Evolutionary conservation across 306 rosid genomes (phyloP).

Genomic region (Delonix regia): DNA sequence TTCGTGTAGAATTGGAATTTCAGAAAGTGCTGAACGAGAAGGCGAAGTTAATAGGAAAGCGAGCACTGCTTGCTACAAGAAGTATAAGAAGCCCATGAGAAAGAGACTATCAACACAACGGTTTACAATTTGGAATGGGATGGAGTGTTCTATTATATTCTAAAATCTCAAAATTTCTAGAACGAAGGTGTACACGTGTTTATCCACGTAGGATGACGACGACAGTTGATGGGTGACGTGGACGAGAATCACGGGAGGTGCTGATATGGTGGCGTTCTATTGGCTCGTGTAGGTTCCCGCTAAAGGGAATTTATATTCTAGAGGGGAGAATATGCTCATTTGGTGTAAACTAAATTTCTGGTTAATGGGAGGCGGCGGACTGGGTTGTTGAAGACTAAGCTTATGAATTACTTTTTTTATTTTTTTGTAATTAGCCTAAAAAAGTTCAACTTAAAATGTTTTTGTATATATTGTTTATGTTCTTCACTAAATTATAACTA

Average conservation of each 20-base stretch:
- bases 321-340: conserved; percentile 44
- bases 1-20: neutral
- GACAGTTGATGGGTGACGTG: conserved; percentile 20
- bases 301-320: conserved; percentile 31
- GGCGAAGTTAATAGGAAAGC: neutral
- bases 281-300: conserved; percentile 26
- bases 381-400: too few species aligned
- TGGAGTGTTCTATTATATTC: neutral
- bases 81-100: neutral
- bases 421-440: neutral
- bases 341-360: too few species aligned
- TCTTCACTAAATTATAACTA: neutral
- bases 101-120: conserved; percentile 33
- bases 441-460: neutral
- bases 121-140: conserved; percentile 24
- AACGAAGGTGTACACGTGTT: conserved; percentile 33
- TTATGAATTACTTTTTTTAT: neutral
- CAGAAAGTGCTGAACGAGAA: neutral
- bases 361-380: too few species aligned
- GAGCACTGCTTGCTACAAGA: neutral
- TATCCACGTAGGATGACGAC: conserved; percentile 45
- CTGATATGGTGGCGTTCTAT: conserved; percentile 16
- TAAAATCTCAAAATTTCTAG: conserved; percentile 31
- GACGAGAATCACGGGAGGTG: conserved; percentile 19
- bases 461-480: neutral